phyloP scores from a whole-genome alignment of 768 basidiomycete species.

The Amanita polypyramis region DNA sequence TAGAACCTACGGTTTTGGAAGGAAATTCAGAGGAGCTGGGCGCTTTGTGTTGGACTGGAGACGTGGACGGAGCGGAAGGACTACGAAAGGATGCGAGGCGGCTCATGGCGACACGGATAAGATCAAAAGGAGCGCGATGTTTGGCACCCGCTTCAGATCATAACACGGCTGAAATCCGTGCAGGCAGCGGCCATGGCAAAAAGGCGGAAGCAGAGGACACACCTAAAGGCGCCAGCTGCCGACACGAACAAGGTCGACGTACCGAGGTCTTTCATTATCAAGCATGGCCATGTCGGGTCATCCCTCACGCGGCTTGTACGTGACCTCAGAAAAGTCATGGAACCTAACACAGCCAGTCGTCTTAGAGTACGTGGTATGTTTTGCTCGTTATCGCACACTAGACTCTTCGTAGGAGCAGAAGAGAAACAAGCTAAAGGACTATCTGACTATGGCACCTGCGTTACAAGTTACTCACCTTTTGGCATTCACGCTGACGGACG shows the following conservation, averaged over 20 bases:
- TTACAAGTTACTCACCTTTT: constrained; percentile 88
- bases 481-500: constrained; percentile 79
- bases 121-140: constrained; percentile 10
- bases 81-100: constrained; percentile 72
- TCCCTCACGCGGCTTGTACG: constrained; percentile 84
- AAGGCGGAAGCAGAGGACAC: constrained; percentile 71
- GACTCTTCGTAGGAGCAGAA: constrained; percentile 63
- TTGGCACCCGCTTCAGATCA: constrained; percentile 12
- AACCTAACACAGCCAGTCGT: constrained; percentile 92
- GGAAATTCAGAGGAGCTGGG: constrained; percentile 32
- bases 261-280: constrained; percentile 95
- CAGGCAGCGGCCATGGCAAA: constrained; percentile 45
- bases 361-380: constrained; percentile 49
- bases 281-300: constrained; percentile 86
- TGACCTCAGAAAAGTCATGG: constrained; percentile 93
- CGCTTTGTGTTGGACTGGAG: constrained; percentile 42
- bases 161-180: constrained; percentile 8
- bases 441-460: constrained; percentile 82
- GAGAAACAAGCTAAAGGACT: constrained; percentile 89
- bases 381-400: background rate
- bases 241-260: constrained; percentile 21
- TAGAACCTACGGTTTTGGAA: constrained; percentile 53
- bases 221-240: constrained; percentile 50
- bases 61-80: constrained; percentile 65
- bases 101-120: constrained; percentile 17